phyloP scores from a whole-genome alignment of 2,329 filamentous ascomycete genomes.

The Teratosphaeria destructans region DNA sequence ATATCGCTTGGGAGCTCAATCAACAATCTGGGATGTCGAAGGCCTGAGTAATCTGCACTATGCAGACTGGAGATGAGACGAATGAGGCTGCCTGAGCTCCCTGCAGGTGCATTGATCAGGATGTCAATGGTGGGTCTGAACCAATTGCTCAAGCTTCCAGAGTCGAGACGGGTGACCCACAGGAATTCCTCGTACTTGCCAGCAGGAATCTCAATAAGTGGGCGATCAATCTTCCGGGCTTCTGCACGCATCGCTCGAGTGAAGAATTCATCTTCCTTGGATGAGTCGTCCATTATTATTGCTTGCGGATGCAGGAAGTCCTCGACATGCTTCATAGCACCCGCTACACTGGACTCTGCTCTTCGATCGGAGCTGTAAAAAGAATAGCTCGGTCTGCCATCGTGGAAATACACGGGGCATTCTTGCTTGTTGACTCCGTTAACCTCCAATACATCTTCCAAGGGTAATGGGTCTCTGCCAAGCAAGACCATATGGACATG shows the following conservation, averaged over 20 bases:
- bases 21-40: constrained; percentile 62
- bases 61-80: constrained; percentile 67
- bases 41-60: constrained; percentile 63
- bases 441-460: constrained; percentile 60
- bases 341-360: constrained; percentile 52
- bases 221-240: constrained; percentile 40
- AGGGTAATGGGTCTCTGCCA: constrained; percentile 58
- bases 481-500: constrained; percentile 75
- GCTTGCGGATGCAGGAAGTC: constrained; percentile 68
- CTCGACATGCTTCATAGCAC: constrained; percentile 61
- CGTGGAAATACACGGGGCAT: constrained; percentile 55
- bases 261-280: constrained; percentile 60
- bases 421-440: constrained; percentile 62
- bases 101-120: constrained; percentile 62
- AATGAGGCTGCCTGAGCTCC: constrained; percentile 63
- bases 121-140: constrained; percentile 71
- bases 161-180: constrained; percentile 73
- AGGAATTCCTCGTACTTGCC: constrained; percentile 51
- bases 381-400: constrained; percentile 69
- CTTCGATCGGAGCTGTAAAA: constrained; percentile 58
- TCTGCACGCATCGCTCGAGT: constrained; percentile 48
- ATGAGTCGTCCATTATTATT: constrained; percentile 59
- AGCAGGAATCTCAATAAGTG: constrained; percentile 65
- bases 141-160: constrained; percentile 64
- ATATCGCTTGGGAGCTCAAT: constrained; percentile 69